Evolutionary conservation across 805 yeast species (phyloP).

Genomic region (Hanseniaspora lindneri): DNA sequence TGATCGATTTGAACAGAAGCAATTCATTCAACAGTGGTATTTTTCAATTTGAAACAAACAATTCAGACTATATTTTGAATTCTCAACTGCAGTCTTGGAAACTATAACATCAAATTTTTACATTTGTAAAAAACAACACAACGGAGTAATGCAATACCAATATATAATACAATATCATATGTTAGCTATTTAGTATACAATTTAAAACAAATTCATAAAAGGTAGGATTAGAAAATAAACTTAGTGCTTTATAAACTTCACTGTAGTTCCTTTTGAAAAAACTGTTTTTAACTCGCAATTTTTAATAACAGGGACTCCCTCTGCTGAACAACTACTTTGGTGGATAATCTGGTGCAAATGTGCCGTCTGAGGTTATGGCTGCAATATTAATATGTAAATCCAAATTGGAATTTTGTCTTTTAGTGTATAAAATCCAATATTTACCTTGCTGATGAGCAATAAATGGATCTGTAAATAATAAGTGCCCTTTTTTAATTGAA

Average conservation of each 20-base stretch:
- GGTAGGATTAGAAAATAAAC: background rate
- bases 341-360: conserved; percentile 19
- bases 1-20: conserved; percentile 10
- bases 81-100: conserved; percentile 10
- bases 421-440: conserved; percentile 1
- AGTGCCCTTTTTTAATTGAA: conserved; percentile 30
- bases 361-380: conserved; percentile 20
- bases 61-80: conserved; percentile 7
- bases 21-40: conserved; percentile 10
- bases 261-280: background rate
- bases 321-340: too few relatives aligned
- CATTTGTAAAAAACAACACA: background rate
- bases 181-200: background rate
- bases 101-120: background rate
- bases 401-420: conserved; percentile 5
- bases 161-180: background rate
- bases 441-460: background rate
- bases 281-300: too few relatives aligned
- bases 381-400: conserved; percentile 18
- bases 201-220: background rate
- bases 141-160: background rate
- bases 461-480: conserved; percentile 23
- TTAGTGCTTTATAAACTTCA: background rate
- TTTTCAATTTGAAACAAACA: conserved; percentile 9
- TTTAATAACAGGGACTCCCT: too few relatives aligned